Base-by-base conservation (phyloP, 306 rosid species). In the Crotalaria pallida region DNA sequence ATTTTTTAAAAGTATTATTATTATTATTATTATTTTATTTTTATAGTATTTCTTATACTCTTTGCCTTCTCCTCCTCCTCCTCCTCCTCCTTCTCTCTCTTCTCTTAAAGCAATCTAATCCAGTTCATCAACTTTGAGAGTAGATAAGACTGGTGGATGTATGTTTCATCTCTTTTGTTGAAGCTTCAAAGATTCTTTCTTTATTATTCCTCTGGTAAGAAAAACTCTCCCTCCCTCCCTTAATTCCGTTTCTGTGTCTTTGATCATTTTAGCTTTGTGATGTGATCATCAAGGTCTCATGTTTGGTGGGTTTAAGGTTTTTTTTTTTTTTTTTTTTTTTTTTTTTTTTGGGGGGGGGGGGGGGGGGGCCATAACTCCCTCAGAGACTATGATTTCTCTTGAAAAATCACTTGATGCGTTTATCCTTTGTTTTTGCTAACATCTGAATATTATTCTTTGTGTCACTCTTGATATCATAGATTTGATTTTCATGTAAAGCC, bases 121-220 rank as follows among this genome's bases (percentile, higher is more conserved):
- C 83, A 65, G 73, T 81, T 84, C 77, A 79, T 80, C 63, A 66
- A 23, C 84, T 68, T 70, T 63, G 69, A 81, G 81, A 81, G 81
- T 75, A 67, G 86, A 81, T 81, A 87, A 87, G 96, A 81, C 84
- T 81, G 76, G 83, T 73, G 64, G 81, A 44, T 77, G 83, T 58
- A 44, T 77, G 83, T 58, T 78, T 71, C 76, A 12, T 74, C 84
- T 44, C 53, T 36, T 61, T 70, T 69, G 18, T 41, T 61, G 21
- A 44, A 58, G 24, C 1, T 1, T 67, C 58, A 59, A 82, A 78
- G 68, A 26, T 84, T 82, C 52, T 78, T n/a, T n/a, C n/a, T n/a
- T n/a, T 68, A 64, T 47, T 50, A 29, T 65, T 65, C 58, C 85
- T 58, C 85, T 58, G 89, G 90, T 85, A 51, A 82, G 67, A 22